These are phyloP conservation scores for Flaveria floridana DNA, from an alignment of 140 eudicot species.

Conservation along the genomic window DNA sequence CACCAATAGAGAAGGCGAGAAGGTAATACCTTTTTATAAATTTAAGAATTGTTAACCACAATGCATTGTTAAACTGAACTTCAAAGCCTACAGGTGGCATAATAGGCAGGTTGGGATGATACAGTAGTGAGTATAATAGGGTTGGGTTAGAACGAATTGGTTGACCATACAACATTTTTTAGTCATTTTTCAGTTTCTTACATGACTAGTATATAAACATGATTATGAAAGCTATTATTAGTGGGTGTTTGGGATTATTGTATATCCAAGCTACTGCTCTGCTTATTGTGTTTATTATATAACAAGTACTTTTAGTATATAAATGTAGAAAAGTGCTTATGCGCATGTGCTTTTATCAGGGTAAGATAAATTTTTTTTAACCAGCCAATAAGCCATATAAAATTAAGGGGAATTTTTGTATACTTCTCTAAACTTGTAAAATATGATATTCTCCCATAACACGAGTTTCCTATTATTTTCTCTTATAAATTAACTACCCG, in stretches of 20 bases:
- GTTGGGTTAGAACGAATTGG: not conserved
- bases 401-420: not conserved
- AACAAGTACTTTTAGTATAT: not conserved
- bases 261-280: not conserved
- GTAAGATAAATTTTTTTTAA: not conserved
- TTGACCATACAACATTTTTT: not conserved
- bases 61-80: not conserved
- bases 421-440: not conserved
- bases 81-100: not conserved
- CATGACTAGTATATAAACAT: not conserved
- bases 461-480: no score
- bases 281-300: not conserved
- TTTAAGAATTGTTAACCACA: not conserved
- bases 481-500: not conserved
- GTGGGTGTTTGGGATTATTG: not conserved
- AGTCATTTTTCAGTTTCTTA: not conserved
- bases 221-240: constrained; percentile 7
- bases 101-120: not conserved
- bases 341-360: not conserved
- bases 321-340: not conserved
- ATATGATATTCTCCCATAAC: not conserved
- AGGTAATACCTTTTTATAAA: constrained; percentile 44
- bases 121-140: not conserved
- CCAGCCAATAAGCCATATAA: not conserved
- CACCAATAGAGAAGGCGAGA: constrained; percentile 87